A percentile compares a stretch with the other conserved stretches of the same genome.
These are phyloP conservation scores for Vigna hirtella DNA, from an alignment of 306 rosid species.

Conservation along the genomic window DNA sequence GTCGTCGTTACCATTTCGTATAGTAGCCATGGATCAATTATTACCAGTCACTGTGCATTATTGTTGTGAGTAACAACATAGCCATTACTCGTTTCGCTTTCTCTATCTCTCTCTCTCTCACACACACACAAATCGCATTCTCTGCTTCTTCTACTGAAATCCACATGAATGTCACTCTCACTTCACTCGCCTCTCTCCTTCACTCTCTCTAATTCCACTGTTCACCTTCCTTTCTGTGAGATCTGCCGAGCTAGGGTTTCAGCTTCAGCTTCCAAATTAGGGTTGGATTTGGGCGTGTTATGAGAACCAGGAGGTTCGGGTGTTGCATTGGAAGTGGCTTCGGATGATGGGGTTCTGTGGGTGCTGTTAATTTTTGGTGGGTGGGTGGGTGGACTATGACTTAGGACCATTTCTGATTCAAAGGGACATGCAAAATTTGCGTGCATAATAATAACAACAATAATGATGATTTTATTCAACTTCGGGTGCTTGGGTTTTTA, in stretches of 20 bases:
- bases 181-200: constrained; percentile 36
- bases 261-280: constrained; percentile 29
- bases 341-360: constrained; percentile 52
- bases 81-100: not conserved
- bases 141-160: constrained; percentile 38
- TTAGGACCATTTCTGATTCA: constrained; percentile 38
- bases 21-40: constrained; percentile 12
- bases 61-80: constrained; percentile 12
- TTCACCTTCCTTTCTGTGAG: constrained; percentile 24
- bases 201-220: constrained; percentile 10
- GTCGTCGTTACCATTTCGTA: constrained; percentile 9
- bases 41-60: constrained; percentile 38
- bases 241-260: constrained; percentile 65
- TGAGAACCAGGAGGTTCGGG: constrained; percentile 56
- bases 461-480: constrained; percentile 17
- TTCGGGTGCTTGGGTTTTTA: constrained; percentile 41
- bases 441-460: not conserved
- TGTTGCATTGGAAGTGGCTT: constrained; percentile 69
- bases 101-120: not conserved
- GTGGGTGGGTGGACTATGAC: constrained; percentile 25
- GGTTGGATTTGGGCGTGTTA: constrained; percentile 47
- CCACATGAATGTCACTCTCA: constrained; percentile 42
- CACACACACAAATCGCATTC: constrained; percentile 22
- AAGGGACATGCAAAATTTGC: not conserved
- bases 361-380: constrained; percentile 38